Evolutionary conservation across 805 yeast genomes (phyloP).

Genomic region (Candida berthetii): DNA sequence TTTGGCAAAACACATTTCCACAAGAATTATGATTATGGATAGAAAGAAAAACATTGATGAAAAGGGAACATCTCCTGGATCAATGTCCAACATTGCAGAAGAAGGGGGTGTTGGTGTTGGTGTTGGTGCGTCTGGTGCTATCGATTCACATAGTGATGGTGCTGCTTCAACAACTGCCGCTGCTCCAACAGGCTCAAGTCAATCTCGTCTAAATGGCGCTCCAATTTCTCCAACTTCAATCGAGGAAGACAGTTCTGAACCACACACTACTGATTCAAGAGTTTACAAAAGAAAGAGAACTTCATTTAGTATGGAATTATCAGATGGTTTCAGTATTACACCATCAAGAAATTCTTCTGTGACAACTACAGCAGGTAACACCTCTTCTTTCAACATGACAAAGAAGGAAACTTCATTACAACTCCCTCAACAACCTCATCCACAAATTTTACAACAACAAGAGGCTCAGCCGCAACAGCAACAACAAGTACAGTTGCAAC

Average conservation of each 20-base stretch:
- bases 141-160: constrained; percentile 2
- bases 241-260: constrained; percentile 54
- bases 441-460: constrained; percentile 2
- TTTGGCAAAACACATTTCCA: constrained; percentile 65
- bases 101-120: background rate
- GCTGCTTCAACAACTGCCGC: no score
- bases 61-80: background rate
- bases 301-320: constrained; percentile 22
- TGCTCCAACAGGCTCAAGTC: no score
- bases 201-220: constrained; percentile 7
- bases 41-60: constrained; percentile 50
- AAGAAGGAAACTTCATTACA: constrained; percentile 39
- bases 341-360: constrained; percentile 28
- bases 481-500: constrained; percentile 2
- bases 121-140: no score
- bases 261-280: constrained; percentile 33
- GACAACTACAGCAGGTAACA: constrained; percentile 17
- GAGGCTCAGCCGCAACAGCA: constrained; percentile 5
- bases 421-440: constrained; percentile 7
- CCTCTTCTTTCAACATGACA: constrained; percentile 30
- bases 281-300: constrained; percentile 42
- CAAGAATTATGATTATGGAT: constrained; percentile 88
- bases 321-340: constrained; percentile 31
- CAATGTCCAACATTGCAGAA: constrained; percentile 1
- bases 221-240: constrained; percentile 58